These are phyloP conservation scores for Trypanosoma brucei DNA, from an alignment of 208 protist species.

Conservation along the genomic window DNA sequence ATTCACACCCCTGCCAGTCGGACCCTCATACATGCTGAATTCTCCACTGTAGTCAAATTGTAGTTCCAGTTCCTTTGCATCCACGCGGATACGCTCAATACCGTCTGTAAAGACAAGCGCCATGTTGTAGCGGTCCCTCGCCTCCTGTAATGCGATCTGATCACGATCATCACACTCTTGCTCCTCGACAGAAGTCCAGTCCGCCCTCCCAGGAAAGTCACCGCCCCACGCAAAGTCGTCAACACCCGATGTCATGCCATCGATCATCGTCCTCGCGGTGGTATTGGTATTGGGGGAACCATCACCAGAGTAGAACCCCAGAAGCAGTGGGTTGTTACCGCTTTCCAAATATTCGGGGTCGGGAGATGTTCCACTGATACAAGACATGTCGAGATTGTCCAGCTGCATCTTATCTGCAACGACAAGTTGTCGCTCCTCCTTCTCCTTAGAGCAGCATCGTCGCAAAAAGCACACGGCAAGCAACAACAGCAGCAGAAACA, in stretches of 20 bases:
- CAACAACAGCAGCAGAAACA: conserved; percentile 28
- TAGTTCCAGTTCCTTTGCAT: conserved; percentile 42
- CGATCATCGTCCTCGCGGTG: background rate
- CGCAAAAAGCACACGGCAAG: conserved; percentile 34
- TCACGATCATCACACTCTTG: conserved; percentile 60
- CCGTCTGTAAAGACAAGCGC: conserved; percentile 42
- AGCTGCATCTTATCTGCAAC: background rate
- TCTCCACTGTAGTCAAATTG: conserved; percentile 28
- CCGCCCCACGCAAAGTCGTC: background rate
- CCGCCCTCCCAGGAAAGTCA: background rate
- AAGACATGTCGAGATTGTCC: background rate
- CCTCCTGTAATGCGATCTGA: conserved; percentile 58
- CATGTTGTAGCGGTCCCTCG: conserved; percentile 59
- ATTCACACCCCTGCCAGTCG: no score
- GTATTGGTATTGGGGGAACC: no score
- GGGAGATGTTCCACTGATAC: background rate
- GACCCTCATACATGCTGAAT: background rate
- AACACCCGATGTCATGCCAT: background rate
- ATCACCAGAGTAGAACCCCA: background rate
- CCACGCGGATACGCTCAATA: conserved; percentile 30
- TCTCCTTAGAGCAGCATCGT: conserved; percentile 32
- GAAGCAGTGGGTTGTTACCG: background rate
- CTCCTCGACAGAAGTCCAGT: conserved; percentile 17
- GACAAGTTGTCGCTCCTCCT: background rate
- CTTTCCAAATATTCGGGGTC: background rate